Evolutionary conservation across 106 monocot genomes (phyloP).

Genomic region (Vanilla planifolia): DNA sequence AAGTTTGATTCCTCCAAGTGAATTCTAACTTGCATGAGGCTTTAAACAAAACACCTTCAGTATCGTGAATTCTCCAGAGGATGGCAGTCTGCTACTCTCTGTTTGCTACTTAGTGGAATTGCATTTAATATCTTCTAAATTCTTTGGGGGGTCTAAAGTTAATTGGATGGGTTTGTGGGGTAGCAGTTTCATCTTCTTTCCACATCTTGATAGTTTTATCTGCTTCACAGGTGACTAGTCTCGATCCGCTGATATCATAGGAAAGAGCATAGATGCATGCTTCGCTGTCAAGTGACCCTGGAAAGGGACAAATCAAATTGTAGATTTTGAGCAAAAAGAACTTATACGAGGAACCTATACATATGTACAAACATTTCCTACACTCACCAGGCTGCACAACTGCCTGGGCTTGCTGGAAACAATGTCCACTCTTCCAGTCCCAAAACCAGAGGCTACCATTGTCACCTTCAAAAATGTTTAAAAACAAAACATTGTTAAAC

Average conservation of each 20-base stretch:
- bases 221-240: conserved; percentile 89
- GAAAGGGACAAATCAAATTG: neutral
- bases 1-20: too few species aligned
- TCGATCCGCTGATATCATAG: conserved; percentile 73
- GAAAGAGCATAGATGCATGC: conserved; percentile 87
- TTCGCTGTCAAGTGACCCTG: conserved; percentile 94
- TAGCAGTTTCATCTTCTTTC: conserved; percentile 80
- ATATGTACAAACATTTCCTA: neutral
- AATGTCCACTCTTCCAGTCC: conserved; percentile 98
- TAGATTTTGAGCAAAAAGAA: too few species aligned
- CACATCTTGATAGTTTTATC: conserved; percentile 98
- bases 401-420: conserved; percentile 91
- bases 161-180: conserved; percentile 81
- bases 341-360: too few species aligned
- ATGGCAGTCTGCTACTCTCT: too few species aligned
- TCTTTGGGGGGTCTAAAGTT: conserved; percentile 89
- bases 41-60: too few species aligned
- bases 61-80: too few species aligned
- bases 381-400: conserved; percentile 89
- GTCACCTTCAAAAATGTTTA: conserved; percentile 47
- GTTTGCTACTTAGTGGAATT: too few species aligned
- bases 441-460: conserved; percentile 99
- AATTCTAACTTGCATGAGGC: too few species aligned
- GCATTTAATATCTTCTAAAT: conserved; percentile 58
- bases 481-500: too few species aligned